Percentiles rank a stretch among this genome's conserved stretches.
Evolutionary conservation across 768 basidiomycete genomes (phyloP).

Genomic region (Leccinum arenicola): DNA sequence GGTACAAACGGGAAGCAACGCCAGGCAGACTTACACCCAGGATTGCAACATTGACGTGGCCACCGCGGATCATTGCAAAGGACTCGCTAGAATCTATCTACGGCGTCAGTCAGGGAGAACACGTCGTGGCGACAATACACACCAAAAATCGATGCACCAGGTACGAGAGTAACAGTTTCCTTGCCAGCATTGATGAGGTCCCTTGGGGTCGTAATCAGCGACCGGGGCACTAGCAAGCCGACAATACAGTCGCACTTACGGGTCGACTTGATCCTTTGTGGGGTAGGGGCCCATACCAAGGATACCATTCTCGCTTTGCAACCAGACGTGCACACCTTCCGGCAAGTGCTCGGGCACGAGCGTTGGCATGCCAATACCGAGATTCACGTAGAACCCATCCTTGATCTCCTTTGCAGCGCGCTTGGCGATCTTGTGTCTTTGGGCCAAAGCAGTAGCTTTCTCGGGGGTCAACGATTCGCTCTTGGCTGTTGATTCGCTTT

Average conservation of each 20-base stretch:
- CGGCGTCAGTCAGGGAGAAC: neutral
- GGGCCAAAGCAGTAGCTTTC: slow-evolving; percentile 50
- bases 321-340: slow-evolving; percentile 75
- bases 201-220: slow-evolving; percentile 35
- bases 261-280: slow-evolving; percentile 72
- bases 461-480: slow-evolving; percentile 40
- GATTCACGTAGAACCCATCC: slow-evolving; percentile 84
- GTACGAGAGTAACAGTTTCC: slow-evolving; percentile 89
- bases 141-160: slow-evolving; percentile 92
- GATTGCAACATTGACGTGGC: slow-evolving; percentile 91
- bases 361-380: slow-evolving; percentile 91
- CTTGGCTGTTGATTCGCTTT: slow-evolving; percentile 34
- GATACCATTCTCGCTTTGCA: slow-evolving; percentile 90
- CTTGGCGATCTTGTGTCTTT: slow-evolving; percentile 74
- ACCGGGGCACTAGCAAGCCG: neutral
- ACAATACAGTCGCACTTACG: slow-evolving; percentile 48
- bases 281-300: slow-evolving; percentile 92
- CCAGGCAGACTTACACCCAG: slow-evolving; percentile 63
- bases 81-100: slow-evolving; percentile 77
- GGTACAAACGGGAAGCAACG: neutral
- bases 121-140: slow-evolving; percentile 21
- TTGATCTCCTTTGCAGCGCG: slow-evolving; percentile 88
- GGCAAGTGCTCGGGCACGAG: slow-evolving; percentile 79
- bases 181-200: slow-evolving; percentile 96
- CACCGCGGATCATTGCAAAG: slow-evolving; percentile 97